These are phyloP conservation scores for Stachybotrys chartarum DNA, from an alignment of 2,329 filamentous ascomycete genomes.

Conservation along the genomic window DNA sequence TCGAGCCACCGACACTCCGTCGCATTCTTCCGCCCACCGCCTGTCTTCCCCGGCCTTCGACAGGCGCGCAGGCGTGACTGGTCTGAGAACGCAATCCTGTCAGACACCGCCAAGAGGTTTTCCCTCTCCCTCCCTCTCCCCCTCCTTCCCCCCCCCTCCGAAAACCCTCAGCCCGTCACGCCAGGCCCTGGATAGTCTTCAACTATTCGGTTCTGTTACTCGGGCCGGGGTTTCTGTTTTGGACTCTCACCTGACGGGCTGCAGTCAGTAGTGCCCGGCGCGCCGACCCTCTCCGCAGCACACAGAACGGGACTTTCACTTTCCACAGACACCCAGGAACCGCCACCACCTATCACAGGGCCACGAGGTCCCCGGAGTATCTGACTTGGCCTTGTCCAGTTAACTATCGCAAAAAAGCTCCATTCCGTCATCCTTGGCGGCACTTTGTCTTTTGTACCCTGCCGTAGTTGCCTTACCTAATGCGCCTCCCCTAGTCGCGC, in stretches of 20 bases:
- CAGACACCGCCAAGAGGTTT: neutral
- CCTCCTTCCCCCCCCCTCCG: too few species aligned
- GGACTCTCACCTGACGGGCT: neutral
- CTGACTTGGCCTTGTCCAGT: neutral
- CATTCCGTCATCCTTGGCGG: too few species aligned
- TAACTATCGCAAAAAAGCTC: neutral
- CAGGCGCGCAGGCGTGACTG: neutral
- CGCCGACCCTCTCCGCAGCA: too few species aligned
- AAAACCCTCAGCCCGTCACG: too few species aligned
- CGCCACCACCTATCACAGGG: neutral
- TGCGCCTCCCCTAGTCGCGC: neutral
- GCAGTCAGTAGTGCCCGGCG: neutral
- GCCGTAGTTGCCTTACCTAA: too few species aligned
- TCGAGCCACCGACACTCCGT: neutral
- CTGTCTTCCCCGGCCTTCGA: neutral
- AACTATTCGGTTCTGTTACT: neutral
- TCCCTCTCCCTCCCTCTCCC: neutral
- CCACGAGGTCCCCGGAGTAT: neutral
- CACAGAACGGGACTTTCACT: too few species aligned
- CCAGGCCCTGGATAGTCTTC: neutral
- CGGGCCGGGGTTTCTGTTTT: neutral
- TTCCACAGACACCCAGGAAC: too few species aligned
- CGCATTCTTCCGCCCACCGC: neutral
- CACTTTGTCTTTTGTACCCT: too few species aligned
- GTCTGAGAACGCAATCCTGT: neutral